Percentiles rank a stretch among this genome's conserved stretches.
Evolutionary conservation across 768 basidiomycete species (phyloP).

Genomic region (Boletellus emodensis): DNA sequence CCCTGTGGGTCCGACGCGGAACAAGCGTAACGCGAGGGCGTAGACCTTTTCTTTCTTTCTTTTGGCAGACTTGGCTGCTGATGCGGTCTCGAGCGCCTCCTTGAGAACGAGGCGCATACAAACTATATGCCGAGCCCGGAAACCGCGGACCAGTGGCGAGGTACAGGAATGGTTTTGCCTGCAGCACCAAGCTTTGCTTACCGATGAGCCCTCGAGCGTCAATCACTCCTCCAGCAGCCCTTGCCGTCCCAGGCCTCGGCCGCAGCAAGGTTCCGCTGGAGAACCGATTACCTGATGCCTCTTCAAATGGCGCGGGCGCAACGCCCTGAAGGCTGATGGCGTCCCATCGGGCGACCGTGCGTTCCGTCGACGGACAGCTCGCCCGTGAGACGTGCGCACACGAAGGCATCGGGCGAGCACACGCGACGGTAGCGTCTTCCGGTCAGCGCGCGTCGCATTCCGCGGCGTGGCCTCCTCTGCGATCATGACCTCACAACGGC

Average conservation of each 20-base stretch:
- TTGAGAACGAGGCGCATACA: too few species aligned
- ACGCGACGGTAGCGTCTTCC: background rate
- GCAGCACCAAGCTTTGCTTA: background rate
- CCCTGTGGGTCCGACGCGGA: background rate
- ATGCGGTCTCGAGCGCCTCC: too few species aligned
- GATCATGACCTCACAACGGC: constrained; percentile 5
- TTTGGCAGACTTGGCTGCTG: too few species aligned
- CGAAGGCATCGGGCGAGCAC: background rate
- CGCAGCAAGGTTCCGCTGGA: background rate
- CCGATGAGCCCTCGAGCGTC: background rate
- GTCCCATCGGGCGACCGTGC: too few species aligned
- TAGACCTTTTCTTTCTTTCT: too few species aligned
- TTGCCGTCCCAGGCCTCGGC: background rate
- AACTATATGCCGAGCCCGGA: too few species aligned
- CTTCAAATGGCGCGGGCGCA: background rate
- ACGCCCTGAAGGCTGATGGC: too few species aligned
- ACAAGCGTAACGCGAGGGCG: too few species aligned
- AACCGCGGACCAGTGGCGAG: too few species aligned
- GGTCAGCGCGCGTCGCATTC: constrained; percentile 3
- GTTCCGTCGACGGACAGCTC: background rate
- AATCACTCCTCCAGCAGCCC: background rate
- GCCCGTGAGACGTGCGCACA: background rate
- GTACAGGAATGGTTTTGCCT: too few species aligned
- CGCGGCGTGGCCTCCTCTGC: constrained; percentile 1
- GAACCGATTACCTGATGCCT: constrained; percentile 8